Base-by-base conservation (phyloP, 2,329 filamentous ascomycete genomes). In the Stagonosporopsis chrysanthemi region DNA sequence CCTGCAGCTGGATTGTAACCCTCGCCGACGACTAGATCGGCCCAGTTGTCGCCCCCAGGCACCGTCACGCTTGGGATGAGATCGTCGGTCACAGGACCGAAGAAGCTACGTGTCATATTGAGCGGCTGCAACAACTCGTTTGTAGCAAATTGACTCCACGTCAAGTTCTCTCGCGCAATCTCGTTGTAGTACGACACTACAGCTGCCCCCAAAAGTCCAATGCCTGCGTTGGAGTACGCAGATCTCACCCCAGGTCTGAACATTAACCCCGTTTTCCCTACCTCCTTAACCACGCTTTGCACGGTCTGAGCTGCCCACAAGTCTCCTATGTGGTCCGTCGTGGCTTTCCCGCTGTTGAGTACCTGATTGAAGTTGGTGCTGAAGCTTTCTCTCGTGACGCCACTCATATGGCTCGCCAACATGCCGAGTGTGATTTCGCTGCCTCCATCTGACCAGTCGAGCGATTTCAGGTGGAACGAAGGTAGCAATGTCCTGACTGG, bases 1-100 rank as follows among this genome's bases (percentile, higher is more conserved):
- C 71, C 71, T 3, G 66, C 71, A 3, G 65, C 70, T 24, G 71
- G 69, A 33, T 73, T 65, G 38, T 74, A 74, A 7, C 71, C 71
- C 15, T 61, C 55, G 24, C 69, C 69, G 4, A 74, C 49, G 1
- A 69, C 22, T 2, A 72, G 50, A 55, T 73, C 66, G 1, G 62
- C 70, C 66, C 66, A 72, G 28, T 69, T 70, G 3, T 65, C 50
- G 2, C 65, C 66, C 9, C 68, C 71, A 9, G 71, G 69, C 3
- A 74, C 54, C 7, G 63, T 63, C 7, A 72, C 57, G 11, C 56
- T 33, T 1, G 65, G 54, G 1, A 63, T 33, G 1, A 72, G 62
- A 14, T 58, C 33, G 3, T 50, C 42, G 28, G 50, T 39, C 9
- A 58, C 7, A 4, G 50, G 19, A 2, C 60, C 39, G 4, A 62